These are phyloP conservation scores for Zygotorulaspora sp. DNA, from an alignment of 805 yeast genomes.

Conservation along the genomic window DNA sequence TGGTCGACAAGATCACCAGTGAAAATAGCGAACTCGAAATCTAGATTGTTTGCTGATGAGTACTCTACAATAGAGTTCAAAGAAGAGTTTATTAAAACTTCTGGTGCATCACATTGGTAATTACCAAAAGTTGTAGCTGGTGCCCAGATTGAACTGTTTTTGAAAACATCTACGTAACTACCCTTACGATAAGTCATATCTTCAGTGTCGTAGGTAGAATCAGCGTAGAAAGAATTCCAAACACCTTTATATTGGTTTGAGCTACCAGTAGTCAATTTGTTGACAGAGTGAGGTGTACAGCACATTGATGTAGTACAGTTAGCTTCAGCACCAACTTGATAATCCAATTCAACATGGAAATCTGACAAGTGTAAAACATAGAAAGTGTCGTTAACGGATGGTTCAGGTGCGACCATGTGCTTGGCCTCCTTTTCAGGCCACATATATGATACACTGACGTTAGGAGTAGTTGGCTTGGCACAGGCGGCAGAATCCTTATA, in stretches of 20 bases:
- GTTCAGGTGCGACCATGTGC: conserved; percentile 44
- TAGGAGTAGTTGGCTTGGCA: conserved; percentile 49
- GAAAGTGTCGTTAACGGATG: conserved; percentile 42
- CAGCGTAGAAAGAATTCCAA: conserved; percentile 30
- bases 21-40: conserved; percentile 59
- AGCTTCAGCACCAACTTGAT: conserved; percentile 51
- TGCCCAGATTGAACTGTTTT: conserved; percentile 34
- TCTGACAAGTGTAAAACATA: conserved; percentile 65
- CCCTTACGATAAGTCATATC: conserved; percentile 31
- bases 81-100: conserved; percentile 54
- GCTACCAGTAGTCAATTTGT: conserved; percentile 35
- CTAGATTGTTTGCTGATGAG: conserved; percentile 32
- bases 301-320: conserved; percentile 56
- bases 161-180: conserved; percentile 22
- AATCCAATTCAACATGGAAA: conserved; percentile 57
- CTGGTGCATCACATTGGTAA: conserved; percentile 65
- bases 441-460: conserved; percentile 41
- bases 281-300: conserved; percentile 50
- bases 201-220: conserved; percentile 31
- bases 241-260: conserved; percentile 14
- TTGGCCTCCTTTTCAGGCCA: conserved; percentile 44
- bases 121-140: conserved; percentile 62
- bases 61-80: conserved; percentile 41
- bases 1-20: conserved; percentile 77
- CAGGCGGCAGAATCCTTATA: conserved; percentile 47